Conservation (phyloP, 108 stramenopile species). For the Cyclotella distinguenda region DNA sequence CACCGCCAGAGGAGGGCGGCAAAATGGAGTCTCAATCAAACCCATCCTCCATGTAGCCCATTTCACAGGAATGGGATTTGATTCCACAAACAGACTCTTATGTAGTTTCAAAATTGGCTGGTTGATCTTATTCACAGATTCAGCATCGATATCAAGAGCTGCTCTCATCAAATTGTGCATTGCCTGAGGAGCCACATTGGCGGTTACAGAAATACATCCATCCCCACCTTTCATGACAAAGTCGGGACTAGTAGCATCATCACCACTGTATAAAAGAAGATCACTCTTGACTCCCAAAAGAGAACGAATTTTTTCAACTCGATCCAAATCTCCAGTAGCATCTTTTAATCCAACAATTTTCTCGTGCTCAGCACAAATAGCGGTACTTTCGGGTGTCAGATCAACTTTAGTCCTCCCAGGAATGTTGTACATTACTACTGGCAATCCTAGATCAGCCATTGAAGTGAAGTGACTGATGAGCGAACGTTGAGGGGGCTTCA, state of each 20-base stretch:
- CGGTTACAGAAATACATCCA: constrained; percentile 90
- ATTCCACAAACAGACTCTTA: constrained; percentile 75
- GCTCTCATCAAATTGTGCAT: constrained; percentile 72
- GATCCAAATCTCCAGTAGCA: constrained; percentile 81
- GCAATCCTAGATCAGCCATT: constrained; percentile 84
- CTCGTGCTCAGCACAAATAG: constrained; percentile 56
- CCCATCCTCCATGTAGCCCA: constrained; percentile 64
- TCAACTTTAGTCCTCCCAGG: constrained; percentile 76
- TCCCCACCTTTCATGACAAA: constrained; percentile 87
- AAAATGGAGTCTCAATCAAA: constrained; percentile 50
- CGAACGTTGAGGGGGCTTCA: constrained; percentile 89
- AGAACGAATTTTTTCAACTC: constrained; percentile 56
- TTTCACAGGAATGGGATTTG: constrained; percentile 88
- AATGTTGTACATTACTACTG: constrained; percentile 91
- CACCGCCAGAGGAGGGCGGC: constrained; percentile 64
- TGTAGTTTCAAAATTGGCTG: constrained; percentile 59
- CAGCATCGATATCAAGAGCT: constrained; percentile 53
- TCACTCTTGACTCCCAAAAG: constrained; percentile 35
- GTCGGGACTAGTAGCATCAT: constrained; percentile 82
- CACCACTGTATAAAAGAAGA: constrained; percentile 87
- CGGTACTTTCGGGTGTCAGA: constrained; percentile 68
- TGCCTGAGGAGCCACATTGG: constrained; percentile 72
- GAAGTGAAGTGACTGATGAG: constrained; percentile 75
- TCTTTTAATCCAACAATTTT: constrained; percentile 87
- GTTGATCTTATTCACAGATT: constrained; percentile 60